Evolutionary conservation across 768 basidiomycete species (phyloP).

Genomic region (Tricholoma hemisulphureum): DNA sequence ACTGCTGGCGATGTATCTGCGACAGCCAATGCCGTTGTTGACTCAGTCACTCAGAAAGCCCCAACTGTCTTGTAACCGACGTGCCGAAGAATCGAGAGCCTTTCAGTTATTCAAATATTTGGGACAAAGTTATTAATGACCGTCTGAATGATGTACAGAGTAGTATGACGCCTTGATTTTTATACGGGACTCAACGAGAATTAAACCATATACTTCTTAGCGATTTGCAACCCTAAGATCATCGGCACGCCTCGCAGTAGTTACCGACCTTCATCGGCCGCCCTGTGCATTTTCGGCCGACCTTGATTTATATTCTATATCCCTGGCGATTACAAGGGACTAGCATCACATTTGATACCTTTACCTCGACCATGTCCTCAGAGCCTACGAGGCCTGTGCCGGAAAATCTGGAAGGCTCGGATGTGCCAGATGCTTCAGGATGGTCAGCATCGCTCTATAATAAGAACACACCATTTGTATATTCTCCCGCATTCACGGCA

Average conservation of each 20-base stretch:
- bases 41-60: background rate
- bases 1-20: background rate
- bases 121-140: no score
- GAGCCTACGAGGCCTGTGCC: background rate
- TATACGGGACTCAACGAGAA: no score
- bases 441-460: slow-evolving; percentile 66
- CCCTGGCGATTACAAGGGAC: no score
- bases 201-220: no score
- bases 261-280: background rate
- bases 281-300: background rate
- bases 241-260: no score
- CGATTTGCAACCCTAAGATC: no score
- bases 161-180: no score
- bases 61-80: background rate
- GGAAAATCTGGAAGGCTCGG: background rate
- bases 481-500: slow-evolving; percentile 48
- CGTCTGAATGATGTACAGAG: no score
- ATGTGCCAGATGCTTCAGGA: slow-evolving; percentile 34
- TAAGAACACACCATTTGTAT: slow-evolving; percentile 68
- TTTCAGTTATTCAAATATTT: no score
- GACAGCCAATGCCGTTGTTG: background rate
- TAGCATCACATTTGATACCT: no score
- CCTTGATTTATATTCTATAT: no score
- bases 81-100: background rate
- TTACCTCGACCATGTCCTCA: background rate